Evolutionary conservation across 768 basidiomycete genomes (phyloP).

Genomic region (Rubroboletus pulcherrimus): DNA sequence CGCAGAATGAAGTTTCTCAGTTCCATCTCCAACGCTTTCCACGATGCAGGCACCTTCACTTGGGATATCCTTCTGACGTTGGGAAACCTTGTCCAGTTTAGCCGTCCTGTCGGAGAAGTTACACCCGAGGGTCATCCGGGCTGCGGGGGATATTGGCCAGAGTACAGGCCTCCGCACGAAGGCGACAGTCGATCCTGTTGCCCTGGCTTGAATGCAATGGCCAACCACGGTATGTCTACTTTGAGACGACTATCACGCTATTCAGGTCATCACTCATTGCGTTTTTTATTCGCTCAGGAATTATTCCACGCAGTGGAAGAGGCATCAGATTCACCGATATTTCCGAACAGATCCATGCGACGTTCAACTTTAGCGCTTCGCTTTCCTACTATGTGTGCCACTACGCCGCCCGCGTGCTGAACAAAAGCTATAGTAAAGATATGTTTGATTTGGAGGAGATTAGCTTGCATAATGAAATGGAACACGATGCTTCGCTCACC

Average conservation of each 20-base stretch:
- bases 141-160: slow-evolving; percentile 62
- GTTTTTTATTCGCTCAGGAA: slow-evolving; percentile 20
- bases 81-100: slow-evolving; percentile 10
- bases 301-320: slow-evolving; percentile 58
- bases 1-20: slow-evolving; percentile 7
- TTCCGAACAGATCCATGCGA: slow-evolving; percentile 37
- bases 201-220: slow-evolving; percentile 72
- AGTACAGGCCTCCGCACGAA: slow-evolving; percentile 52
- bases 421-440: slow-evolving; percentile 52
- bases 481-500: slow-evolving; percentile 8
- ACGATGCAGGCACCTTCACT: background rate
- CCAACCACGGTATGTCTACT: slow-evolving; percentile 66
- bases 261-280: background rate
- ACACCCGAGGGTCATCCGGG: slow-evolving; percentile 52
- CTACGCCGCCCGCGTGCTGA: slow-evolving; percentile 53
- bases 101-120: slow-evolving; percentile 46
- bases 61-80: slow-evolving; percentile 16
- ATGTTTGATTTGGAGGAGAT: slow-evolving; percentile 54
- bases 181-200: slow-evolving; percentile 69
- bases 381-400: slow-evolving; percentile 66
- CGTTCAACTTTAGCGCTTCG: slow-evolving; percentile 67
- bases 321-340: slow-evolving; percentile 57
- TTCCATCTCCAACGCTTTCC: slow-evolving; percentile 2
- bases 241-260: slow-evolving; percentile 34
- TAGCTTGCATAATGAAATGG: too few species aligned